Base-by-base conservation (phyloP, 208 protist species). In the Acanthamoeba rhysodes region DNA sequence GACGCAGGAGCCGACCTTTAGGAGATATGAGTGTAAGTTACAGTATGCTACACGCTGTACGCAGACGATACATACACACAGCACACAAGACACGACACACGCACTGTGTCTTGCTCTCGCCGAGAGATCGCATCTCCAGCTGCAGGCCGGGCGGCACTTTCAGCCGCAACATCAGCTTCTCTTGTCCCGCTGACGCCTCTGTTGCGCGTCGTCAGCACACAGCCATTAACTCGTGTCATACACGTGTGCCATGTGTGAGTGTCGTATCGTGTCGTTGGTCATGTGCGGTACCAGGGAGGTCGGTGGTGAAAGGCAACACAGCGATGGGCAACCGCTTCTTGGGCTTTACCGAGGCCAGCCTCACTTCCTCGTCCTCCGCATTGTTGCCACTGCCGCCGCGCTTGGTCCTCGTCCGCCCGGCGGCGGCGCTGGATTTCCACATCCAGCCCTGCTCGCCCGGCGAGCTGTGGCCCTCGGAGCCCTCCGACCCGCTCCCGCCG, bases 361-460 rank as follows among this genome's bases (percentile, higher is more conserved):
- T 20, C 9, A 24, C 32, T 12, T 80, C 41, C 14, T 41, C 37
- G 37, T 6, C 24, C 20, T 22, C 62, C 20, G 24, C 24, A 0
- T 70, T 4, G 24, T 6, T 70, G 62, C 27, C 27, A 2, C 24
- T 4, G 24, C n/a, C 9, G 62, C 27, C 27, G 18, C 24, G 2
- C 62, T 68, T 29, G 24, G 62, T 29, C 62, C 27, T 29, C 18
- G 24, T 68, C 9, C 27, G 62, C 62, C 24, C 62, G 62, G 72
- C 72, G n/a, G 4, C 62, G 62, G 72, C 72, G n/a, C 41, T 80
- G 12, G 24, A 29, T 29, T 80, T 80, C 72, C 72, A 80, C 72
- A 80, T 80, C 72, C 72, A 80, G 34, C 72, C 72, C 41, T 80
- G 72, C 41, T 80, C 72, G 72, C 72, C 72, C 32, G 72, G 72